Evolutionary conservation across 2,329 filamentous ascomycete species (phyloP).

Genomic region (Fusarium sororula): DNA sequence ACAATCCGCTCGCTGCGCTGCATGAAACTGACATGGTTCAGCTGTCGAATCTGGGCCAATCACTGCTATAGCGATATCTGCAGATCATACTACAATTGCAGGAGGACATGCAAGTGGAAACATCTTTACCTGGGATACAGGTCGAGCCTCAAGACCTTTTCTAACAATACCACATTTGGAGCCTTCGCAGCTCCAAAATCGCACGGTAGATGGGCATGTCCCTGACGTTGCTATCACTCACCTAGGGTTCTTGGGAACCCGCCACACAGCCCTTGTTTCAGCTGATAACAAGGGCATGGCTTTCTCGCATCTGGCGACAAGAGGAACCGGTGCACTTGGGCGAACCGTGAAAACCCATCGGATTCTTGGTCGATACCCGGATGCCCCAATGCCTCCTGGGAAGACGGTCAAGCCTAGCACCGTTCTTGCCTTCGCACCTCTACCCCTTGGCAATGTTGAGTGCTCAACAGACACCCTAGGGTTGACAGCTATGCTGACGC

Average conservation of each 20-base stretch:
- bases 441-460: slow-evolving; percentile 94
- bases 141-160: slow-evolving; percentile 84
- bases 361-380: slow-evolving; percentile 90
- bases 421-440: slow-evolving; percentile 87
- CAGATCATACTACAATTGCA: slow-evolving; percentile 91
- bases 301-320: slow-evolving; percentile 93
- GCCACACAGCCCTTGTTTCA: slow-evolving; percentile 93
- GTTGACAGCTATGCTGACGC: slow-evolving; percentile 92
- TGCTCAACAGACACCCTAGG: slow-evolving; percentile 88
- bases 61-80: slow-evolving; percentile 88
- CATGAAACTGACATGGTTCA: slow-evolving; percentile 52
- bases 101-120: slow-evolving; percentile 88
- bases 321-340: slow-evolving; percentile 87
- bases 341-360: slow-evolving; percentile 88
- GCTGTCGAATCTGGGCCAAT: slow-evolving; percentile 91
- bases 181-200: slow-evolving; percentile 68
- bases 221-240: slow-evolving; percentile 82
- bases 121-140: slow-evolving; percentile 97
- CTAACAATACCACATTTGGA: slow-evolving; percentile 84
- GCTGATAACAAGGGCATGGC: slow-evolving; percentile 97
- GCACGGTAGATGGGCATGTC: slow-evolving; percentile 83
- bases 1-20: background rate
- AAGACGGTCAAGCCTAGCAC: slow-evolving; percentile 89
- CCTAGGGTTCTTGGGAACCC: slow-evolving; percentile 91
- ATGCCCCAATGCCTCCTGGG: slow-evolving; percentile 67